Base-by-base conservation (phyloP, 2,329 filamentous ascomycete species). In the Cryphonectria naterciae region DNA sequence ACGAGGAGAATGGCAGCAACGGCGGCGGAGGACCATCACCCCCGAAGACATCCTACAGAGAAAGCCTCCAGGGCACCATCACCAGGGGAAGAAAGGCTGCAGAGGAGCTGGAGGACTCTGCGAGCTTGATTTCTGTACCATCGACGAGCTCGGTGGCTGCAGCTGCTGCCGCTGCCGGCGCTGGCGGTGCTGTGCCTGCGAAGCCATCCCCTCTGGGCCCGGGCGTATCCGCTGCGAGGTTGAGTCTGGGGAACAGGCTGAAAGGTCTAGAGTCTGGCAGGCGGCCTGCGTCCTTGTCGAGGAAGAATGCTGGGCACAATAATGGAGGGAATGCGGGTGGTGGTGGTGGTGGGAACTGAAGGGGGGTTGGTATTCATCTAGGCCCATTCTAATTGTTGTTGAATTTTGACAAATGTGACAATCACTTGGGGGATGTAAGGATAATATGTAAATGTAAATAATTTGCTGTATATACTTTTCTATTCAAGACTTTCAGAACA, bases 241-340 rank as follows among this genome's bases (percentile, higher is more conserved):
- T 88, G 74, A 87, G 84, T 67, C 78, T 88, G 54, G 85, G 85
- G 6, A 84, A 82, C 72, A 81, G 86, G 75, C 76, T 88, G 32
- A 85, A 83, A 76, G 86, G 67, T 13, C 49, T 73, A 2, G 71
- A 73, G 3, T 19, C 71, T 19, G 43, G 17, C 46, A 65, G 35
- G 43, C 54, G 71, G 41, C 71, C 71, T 19, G 32, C 25, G 17
- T 25, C 56, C 17, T 32, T 70, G 43, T 65, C 64, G 28, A 67
- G 65, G 54, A 68, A 54, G 54, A 68, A 61, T 62, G 61, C 54
- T 28, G 71, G 61, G 8, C 32, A 32, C 2, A 43, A 70, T 39
- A 35, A 41, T 7, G 62, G 41, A 52, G 54, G 64, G 4, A 61
- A 32, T 19, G 25, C 25, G 4, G 54, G 15, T 58, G 54, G 28